Evolutionary conservation across 73 alveolate species (phyloP).

Genomic region (Tetrahymena elliotti): DNA sequence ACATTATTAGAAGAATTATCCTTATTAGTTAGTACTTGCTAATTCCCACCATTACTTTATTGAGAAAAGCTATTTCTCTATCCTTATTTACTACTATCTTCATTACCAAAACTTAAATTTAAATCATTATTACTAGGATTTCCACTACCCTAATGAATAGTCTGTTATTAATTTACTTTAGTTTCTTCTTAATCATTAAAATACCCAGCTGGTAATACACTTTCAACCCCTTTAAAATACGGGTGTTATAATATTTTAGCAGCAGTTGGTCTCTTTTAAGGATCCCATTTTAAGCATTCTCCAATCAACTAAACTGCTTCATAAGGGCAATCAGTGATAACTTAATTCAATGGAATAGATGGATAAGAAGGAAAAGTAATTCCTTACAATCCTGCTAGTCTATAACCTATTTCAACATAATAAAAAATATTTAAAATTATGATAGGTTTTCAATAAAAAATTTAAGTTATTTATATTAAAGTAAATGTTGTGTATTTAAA

Average conservation of each 20-base stretch:
- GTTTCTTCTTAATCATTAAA: not conserved
- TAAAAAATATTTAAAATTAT: not conserved
- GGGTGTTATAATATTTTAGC: constrained; percentile 77
- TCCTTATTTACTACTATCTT: not conserved
- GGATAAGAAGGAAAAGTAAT: constrained; percentile 69
- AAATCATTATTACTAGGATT: not conserved
- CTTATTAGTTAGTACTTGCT: not conserved
- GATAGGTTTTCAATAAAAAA: not conserved
- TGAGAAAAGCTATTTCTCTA: not conserved
- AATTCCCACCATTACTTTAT: not conserved
- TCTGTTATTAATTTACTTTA: not conserved
- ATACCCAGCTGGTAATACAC: not conserved
- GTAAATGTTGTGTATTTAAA: too few species aligned
- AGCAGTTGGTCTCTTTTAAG: constrained; percentile 93
- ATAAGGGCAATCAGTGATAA: constrained; percentile 84
- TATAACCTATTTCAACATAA: not conserved
- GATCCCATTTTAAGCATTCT: constrained; percentile 87
- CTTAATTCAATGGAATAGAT: constrained; percentile 65
- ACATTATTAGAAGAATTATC: not conserved
- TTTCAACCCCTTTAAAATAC: constrained; percentile 36
- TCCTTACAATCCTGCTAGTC: constrained; percentile 78
- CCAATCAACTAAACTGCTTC: constrained; percentile 87
- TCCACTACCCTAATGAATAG: not conserved
- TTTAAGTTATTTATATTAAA: too few species aligned
- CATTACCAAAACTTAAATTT: not conserved